Percentiles rank a stretch among this genome's conserved stretches.
These are phyloP conservation scores for Pseudopediastrum boryanum DNA, from an alignment of 139 green algal species.

Conservation along the genomic window DNA sequence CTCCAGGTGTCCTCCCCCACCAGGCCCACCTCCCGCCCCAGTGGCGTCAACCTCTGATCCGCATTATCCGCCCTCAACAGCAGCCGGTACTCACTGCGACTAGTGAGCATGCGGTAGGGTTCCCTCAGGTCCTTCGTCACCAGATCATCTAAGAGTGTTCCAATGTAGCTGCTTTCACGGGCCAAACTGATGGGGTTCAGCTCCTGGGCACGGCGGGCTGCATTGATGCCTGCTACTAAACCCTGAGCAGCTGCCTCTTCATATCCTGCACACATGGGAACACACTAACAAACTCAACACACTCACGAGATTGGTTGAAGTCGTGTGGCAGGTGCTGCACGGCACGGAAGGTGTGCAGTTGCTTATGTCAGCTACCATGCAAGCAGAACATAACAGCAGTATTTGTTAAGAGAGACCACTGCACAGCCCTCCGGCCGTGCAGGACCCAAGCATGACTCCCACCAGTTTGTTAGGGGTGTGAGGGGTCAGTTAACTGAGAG, in stretches of 20 bases:
- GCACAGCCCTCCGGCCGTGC: no score
- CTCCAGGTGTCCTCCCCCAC: slow-evolving; percentile 80
- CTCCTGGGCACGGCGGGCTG: slow-evolving; percentile 68
- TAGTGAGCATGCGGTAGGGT: slow-evolving; percentile 97
- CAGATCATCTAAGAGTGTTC: slow-evolving; percentile 96
- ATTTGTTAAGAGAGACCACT: no score
- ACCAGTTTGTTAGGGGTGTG: no score
- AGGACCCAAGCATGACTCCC: no score
- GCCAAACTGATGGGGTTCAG: slow-evolving; percentile 61
- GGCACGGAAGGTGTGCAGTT: neutral
- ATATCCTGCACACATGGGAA: no score
- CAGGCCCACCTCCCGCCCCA: slow-evolving; percentile 87
- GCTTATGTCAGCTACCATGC: no score
- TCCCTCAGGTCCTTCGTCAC: slow-evolving; percentile 96
- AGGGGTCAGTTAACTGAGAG: no score
- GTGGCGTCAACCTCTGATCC: slow-evolving; percentile 88
- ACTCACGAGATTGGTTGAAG: neutral
- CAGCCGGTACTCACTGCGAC: slow-evolving; percentile 85
- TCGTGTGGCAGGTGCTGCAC: neutral
- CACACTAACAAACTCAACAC: no score
- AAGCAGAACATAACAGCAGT: no score
- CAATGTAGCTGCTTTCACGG: slow-evolving; percentile 87
- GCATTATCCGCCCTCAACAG: slow-evolving; percentile 95
- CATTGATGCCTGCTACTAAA: slow-evolving; percentile 92
- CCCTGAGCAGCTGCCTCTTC: slow-evolving; percentile 95